Conservation (phyloP, 2,329 filamentous ascomycete genomes). For the Triangularia setosa region DNA sequence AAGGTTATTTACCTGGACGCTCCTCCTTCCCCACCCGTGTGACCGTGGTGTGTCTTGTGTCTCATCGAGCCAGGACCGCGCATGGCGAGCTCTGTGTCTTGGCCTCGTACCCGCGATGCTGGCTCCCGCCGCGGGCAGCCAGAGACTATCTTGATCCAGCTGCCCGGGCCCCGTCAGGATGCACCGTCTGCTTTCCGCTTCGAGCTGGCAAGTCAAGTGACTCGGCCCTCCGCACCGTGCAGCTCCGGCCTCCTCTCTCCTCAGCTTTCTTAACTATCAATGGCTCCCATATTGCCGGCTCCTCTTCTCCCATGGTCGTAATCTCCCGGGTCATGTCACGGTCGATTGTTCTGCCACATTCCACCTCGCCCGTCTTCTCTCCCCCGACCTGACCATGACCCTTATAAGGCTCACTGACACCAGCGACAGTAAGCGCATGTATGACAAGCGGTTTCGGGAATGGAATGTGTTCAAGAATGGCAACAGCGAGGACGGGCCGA, state of each 20-base stretch:
- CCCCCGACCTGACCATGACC: conserved; percentile 17
- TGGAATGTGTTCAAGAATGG: conserved; percentile 29
- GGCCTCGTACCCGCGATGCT: not conserved
- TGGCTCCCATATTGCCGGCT: not conserved
- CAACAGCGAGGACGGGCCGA: conserved; percentile 24
- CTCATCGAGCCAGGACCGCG: not conserved
- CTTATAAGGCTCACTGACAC: conserved; percentile 23
- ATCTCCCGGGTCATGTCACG: not conserved
- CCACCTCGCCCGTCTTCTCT: not conserved
- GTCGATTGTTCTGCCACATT: not conserved
- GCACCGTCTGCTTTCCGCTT: not conserved
- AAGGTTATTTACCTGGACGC: not conserved
- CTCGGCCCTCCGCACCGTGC: not conserved
- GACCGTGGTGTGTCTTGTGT: not conserved
- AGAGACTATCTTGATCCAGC: not conserved
- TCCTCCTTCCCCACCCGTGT: not conserved
- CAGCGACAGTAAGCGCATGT: conserved; percentile 28
- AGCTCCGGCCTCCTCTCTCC: not conserved
- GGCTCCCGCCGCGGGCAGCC: not conserved
- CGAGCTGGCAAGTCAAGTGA: not conserved
- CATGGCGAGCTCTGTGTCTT: not conserved
- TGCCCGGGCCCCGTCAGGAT: not conserved
- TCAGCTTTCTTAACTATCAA: not conserved
- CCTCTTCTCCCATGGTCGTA: not conserved
- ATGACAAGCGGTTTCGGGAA: conserved; percentile 28